Evolutionary conservation across 2,329 filamentous ascomycete species (phyloP), one percentile per base, ranked within the genome.

Genomic region (Mollisia scopiformis): DNA sequence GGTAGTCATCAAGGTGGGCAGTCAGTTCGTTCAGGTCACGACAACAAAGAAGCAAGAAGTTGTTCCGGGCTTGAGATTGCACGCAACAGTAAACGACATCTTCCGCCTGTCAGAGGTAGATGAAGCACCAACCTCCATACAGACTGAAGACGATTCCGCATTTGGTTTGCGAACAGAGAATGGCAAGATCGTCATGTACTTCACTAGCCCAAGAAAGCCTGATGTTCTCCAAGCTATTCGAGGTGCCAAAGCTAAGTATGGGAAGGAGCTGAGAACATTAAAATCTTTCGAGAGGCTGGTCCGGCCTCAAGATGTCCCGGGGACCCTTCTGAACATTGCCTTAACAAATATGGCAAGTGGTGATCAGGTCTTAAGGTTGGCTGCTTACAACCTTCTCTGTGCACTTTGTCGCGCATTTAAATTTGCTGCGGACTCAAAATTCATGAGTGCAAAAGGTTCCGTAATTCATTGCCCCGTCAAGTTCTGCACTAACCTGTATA

Each of bases 141-240:
- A 86, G 61, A 84, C 83, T 0, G 87, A 89, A 60, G 87, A 90
- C 60, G 86, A 89, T 64, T 85, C 84, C 2, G 84, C 86, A 1
- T 90, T 90, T 72, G 88, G 87, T 0, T 75, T 90, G 28, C 81
- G 87, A 53, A 87, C 87, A 2, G 88, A 90, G 67, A 88, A 86
- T 64, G 88, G 88, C 66, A 89, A 87, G 74, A 86, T 89, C 53
- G 83, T 89, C 56, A 89, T 90, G 86, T 89, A 87, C 70, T 90
- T 90, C 72, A 87, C 86, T 19, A 89, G 87, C 65, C 79, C 85
- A 1, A 85, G 84, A 70, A 88, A 88, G 71, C 71, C 77, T 6
- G 87, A 89, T 62, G 80, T 90, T 21, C 76, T 90, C 3, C 83
- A 87, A 72, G 83, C 84, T 11, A 87, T 90, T 56, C 82, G 86